A percentile compares a stretch with the other conserved stretches of the same genome.
Evolutionary conservation across 106 monocot species (phyloP).

Genomic region (Dendrobium catenatum): DNA sequence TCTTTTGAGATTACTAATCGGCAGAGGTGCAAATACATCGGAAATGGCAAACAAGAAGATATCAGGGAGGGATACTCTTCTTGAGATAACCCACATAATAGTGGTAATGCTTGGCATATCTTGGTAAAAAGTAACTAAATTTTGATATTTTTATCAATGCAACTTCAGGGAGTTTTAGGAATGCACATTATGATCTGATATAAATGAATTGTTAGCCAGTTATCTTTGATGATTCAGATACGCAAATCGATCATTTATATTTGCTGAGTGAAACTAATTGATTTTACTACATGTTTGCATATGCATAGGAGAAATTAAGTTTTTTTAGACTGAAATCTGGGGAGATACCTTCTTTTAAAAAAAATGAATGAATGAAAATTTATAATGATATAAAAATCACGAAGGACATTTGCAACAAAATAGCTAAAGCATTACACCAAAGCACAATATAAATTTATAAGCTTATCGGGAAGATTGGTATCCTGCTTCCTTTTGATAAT

Average conservation of each 20-base stretch:
- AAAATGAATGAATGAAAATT: not conserved
- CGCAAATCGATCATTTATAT: not conserved
- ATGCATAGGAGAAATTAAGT: not conserved
- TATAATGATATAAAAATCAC: not conserved
- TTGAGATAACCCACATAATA: slow-evolving; percentile 78
- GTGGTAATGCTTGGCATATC: slow-evolving; percentile 44
- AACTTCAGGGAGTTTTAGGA: not conserved
- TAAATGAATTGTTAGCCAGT: not conserved
- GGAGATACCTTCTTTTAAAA: not conserved
- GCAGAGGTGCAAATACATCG: slow-evolving; percentile 43
- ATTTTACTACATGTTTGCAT: not conserved
- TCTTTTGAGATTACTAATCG: slow-evolving; percentile 70
- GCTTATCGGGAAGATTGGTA: not conserved
- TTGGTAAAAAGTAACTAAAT: not conserved
- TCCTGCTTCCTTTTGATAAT: not conserved
- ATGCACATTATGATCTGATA: not conserved
- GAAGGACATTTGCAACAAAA: not conserved
- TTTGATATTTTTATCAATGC: not conserved
- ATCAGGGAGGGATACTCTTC: slow-evolving; percentile 31
- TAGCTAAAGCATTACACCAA: not conserved
- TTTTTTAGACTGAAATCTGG: not conserved
- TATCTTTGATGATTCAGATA: not conserved
- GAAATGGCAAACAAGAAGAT: slow-evolving; percentile 20
- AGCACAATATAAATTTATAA: not conserved
- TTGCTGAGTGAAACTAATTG: not conserved